Conservation (phyloP, 1,284 basidiomycete genomes). For the Peniophora sp. region DNA sequence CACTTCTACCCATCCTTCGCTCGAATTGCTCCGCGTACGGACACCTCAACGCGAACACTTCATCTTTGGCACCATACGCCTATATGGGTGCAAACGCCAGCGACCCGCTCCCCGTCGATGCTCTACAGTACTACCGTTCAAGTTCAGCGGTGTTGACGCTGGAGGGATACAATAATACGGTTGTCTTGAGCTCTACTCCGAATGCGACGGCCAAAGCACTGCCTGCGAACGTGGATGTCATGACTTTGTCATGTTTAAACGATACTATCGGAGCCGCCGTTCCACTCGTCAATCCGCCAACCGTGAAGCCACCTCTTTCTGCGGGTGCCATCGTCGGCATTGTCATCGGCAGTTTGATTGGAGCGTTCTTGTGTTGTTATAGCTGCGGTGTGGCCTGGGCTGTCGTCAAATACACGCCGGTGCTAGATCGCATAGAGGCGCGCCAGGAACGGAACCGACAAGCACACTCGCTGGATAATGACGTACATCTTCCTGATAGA, state of each 20-base stretch:
- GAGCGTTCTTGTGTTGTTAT: no score
- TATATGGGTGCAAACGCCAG: conserved; percentile 22
- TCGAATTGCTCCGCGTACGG: conserved; percentile 29
- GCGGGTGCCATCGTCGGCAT: no score
- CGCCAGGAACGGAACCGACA: no score
- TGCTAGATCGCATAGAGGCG: no score
- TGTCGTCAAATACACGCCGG: no score
- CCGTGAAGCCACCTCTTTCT: no score
- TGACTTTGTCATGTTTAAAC: conserved; percentile 46
- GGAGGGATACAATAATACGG: conserved; percentile 62
- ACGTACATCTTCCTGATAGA: no score
- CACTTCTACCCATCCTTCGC: conserved; percentile 38
- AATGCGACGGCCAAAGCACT: conserved; percentile 31
- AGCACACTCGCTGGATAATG: no score
- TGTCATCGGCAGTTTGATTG: no score
- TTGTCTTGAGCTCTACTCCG: conserved; percentile 28
- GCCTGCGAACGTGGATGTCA: conserved; percentile 36
- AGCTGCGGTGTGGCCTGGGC: no score
- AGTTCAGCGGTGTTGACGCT: conserved; percentile 46
- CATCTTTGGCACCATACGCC: conserved; percentile 19
- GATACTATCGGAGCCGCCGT: conserved; percentile 43
- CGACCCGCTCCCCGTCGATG: conserved; percentile 41
- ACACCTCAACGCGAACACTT: conserved; percentile 14
- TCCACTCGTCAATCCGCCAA: conserved; percentile 30
- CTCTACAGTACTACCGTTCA: conserved; percentile 52